Base-by-base conservation (phyloP, 1,284 basidiomycete genomes). In the Irpex sp. region DNA sequence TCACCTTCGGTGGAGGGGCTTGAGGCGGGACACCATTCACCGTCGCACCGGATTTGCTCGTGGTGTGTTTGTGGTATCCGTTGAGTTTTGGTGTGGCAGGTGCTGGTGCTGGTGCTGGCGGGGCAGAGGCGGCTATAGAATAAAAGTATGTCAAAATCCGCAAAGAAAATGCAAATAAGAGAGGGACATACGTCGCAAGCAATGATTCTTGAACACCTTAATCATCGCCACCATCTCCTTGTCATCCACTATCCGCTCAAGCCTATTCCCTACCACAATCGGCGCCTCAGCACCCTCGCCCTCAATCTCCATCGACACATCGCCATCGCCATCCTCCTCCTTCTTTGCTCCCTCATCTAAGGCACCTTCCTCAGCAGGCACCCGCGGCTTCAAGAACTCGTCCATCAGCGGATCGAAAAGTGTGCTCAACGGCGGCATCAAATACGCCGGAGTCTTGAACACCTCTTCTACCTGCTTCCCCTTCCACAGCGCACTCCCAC, bases 321-420 rank as follows among this genome's bases (percentile, higher is more conserved):
- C 76, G 47, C 81, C 81, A 15, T 64, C 66, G 2, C 72, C 70
- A 13, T 62, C 72, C 4, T 69, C 63, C 38, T 70, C 66, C 57
- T 75, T 71, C 19, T 34, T 9, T 56, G 3, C 54, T 15, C 7
- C 54, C 9, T 8, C 54, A 13, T 31, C 51, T 8, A n/a, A 2
- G 5, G 19, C 54, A 21, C 49, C 49, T 31, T 70, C 65, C 8
- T 60, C 62, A 11, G 70, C 71, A n/a, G 73, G 59, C 15, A 68
- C 47, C 8, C 74, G 71, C 7, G 60, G 68, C 58, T 79, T 81
- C 66, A 96, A 77, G 71, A 94, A 85, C 57, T 83, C 80, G 55
- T 82, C 80, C 70, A 96, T 83, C 68, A 96, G 78, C 15, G 88
- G 78, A 40, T 92, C 88, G 73, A 93, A 96, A 51, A 97, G 75